Conservation (phyloP, 202 grass and related monocot species). For the Sporobolus alterniflorus region DNA sequence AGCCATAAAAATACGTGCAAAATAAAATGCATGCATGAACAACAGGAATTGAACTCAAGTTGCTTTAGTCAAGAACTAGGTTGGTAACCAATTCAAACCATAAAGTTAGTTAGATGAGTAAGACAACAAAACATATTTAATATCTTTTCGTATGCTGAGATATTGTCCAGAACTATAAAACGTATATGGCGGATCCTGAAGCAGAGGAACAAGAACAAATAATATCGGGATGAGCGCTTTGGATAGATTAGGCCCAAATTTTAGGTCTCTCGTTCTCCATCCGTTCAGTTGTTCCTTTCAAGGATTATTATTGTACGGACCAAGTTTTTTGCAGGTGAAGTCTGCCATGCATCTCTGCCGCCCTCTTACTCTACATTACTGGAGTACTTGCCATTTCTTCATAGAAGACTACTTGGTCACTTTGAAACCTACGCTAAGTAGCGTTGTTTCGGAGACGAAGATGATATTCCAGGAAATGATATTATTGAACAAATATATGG, state of each 20-base stretch:
- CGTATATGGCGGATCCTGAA: background rate
- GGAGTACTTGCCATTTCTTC: background rate
- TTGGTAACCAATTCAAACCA: no score
- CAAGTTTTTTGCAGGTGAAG: background rate
- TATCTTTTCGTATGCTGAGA: no score
- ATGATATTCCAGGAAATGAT: background rate
- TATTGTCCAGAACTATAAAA: no score
- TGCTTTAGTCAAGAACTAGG: background rate
- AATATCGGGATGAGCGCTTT: background rate
- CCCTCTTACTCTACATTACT: no score
- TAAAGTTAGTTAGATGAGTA: no score
- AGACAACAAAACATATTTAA: no score
- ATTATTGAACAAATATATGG: background rate
- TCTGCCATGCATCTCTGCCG: background rate
- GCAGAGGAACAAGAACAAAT: background rate
- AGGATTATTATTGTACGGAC: background rate
- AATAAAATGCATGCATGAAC: no score
- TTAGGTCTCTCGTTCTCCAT: slow-evolving; percentile 21
- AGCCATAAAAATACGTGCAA: no score
- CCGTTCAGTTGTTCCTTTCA: background rate
- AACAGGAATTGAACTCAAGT: no score
- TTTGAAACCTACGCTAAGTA: background rate
- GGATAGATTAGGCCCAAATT: background rate
- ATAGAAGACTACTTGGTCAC: background rate
- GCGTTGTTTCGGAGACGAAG: background rate